Evolutionary conservation across 768 basidiomycete species (phyloP), one percentile per base, ranked within the genome.

Genomic region (Lactifluus pinguis): DNA sequence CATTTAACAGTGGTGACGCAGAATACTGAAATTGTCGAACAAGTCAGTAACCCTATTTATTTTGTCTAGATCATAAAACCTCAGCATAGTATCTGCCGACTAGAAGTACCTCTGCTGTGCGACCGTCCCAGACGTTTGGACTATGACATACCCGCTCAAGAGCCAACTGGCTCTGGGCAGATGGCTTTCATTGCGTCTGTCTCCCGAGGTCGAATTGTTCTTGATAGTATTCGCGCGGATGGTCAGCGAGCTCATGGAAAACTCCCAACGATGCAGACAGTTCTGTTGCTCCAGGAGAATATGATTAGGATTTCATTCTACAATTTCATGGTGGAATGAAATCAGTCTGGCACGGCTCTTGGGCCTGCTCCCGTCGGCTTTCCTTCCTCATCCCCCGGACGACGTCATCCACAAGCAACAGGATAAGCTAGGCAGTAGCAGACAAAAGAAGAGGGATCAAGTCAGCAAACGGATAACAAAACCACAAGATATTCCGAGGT

Each of bases 341-440:
- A 55, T 65, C 57, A 66, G 13, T 65, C 65, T 25, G 61, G 64
- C 79, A 83, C 68, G 86, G 85, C 67, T 85, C 83, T 8, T 80
- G 75, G 3, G 75, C 76, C 45, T 73, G 73, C 9, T 74, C 78
- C 65, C 81, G 80, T 55, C 85, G 83, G 66, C 76, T 76, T 14
- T 91, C 89, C 70, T 89, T 87, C 59, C 89, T 79, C 8, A 84
- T 80, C 19, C 89, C 89, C 72, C 91, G 89, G 10, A 97, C 92
- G 57, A 98, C 90, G 67, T 97, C 93, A 70, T 97, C 95, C 1
- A 97, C 93, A 30, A 93, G 86, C 29, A 95, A 81, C 4, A 98
- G 78, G 78, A 95, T 87, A 10, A 92, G 89, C 0, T 94, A 87
- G 53, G 91, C 92, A 85, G 53, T 21, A 57, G 53, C 39, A 42